phyloP scores from a whole-genome alignment of 2,329 filamentous ascomycete species.

The Metarhizium guizhouense region DNA sequence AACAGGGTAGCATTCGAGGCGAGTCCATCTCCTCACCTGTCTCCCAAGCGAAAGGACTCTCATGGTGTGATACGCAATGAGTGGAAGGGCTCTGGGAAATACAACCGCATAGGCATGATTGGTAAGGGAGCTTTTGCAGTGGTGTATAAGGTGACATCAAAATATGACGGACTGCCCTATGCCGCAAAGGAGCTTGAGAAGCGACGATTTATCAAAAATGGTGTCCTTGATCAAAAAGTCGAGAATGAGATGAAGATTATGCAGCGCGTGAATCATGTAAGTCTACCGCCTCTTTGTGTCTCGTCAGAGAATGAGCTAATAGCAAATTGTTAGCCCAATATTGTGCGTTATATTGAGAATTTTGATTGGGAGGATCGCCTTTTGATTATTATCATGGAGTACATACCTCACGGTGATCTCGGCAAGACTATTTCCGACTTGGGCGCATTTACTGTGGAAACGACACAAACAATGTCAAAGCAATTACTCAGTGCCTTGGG shows the following conservation, averaged over 20 bases:
- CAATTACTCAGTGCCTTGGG: slow-evolving; percentile 76
- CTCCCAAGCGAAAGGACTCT: slow-evolving; percentile 17
- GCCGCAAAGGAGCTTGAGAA: slow-evolving; percentile 96
- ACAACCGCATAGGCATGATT: slow-evolving; percentile 73
- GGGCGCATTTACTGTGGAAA: slow-evolving; percentile 54
- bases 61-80: slow-evolving; percentile 36
- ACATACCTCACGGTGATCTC: slow-evolving; percentile 72
- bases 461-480: slow-evolving; percentile 61
- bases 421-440: slow-evolving; percentile 59
- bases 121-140: slow-evolving; percentile 93
- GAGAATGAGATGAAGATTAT: slow-evolving; percentile 98
- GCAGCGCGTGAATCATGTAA: slow-evolving; percentile 72
- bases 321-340: slow-evolving; percentile 53
- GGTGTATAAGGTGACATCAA: slow-evolving; percentile 83
- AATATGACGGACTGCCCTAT: slow-evolving; percentile 72
- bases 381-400: slow-evolving; percentile 98
- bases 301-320: not conserved
- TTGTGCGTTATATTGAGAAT: slow-evolving; percentile 86
- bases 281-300: slow-evolving; percentile 20
- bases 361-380: slow-evolving; percentile 72
- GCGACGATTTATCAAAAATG: slow-evolving; percentile 86
- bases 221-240: slow-evolving; percentile 79
- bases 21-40: slow-evolving; percentile 4
- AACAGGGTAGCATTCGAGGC: slow-evolving; percentile 5
- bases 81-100: slow-evolving; percentile 78